Evolutionary conservation across 176 grass and related monocot species (phyloP).

Genomic region (Elaeis guineensis): DNA sequence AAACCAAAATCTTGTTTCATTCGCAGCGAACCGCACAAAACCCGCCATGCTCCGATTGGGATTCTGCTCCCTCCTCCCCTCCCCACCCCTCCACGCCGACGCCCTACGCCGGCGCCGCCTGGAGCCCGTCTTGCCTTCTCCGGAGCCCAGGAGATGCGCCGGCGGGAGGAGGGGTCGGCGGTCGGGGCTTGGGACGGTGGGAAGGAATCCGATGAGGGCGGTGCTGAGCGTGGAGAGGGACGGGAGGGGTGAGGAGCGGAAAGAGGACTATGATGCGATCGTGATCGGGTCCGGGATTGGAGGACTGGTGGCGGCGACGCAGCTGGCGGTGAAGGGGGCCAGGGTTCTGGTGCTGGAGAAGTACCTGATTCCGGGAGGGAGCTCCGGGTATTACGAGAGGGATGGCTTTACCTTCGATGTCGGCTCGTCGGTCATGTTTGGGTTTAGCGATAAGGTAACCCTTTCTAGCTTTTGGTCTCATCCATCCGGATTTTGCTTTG

Average conservation of each 20-base stretch:
- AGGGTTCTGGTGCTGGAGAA: slow-evolving; percentile 89
- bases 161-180: background rate
- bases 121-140: background rate
- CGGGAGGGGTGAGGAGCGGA: background rate
- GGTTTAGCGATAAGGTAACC: slow-evolving; percentile 78
- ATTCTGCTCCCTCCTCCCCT: background rate
- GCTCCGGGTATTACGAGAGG: slow-evolving; percentile 79
- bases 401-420: slow-evolving; percentile 90
- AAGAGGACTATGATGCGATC: slow-evolving; percentile 50
- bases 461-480: background rate
- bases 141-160: background rate
- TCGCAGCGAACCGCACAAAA: background rate
- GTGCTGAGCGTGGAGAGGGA: slow-evolving; percentile 5
- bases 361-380: slow-evolving; percentile 82
- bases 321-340: slow-evolving; percentile 71
- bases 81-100: background rate
- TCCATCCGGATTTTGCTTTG: background rate
- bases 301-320: slow-evolving; percentile 74
- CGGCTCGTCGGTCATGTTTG: slow-evolving; percentile 91
- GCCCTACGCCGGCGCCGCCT: background rate
- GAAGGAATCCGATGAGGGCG: slow-evolving; percentile 4
- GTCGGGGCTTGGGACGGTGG: background rate
- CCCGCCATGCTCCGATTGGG: slow-evolving; percentile 5
- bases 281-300: slow-evolving; percentile 85
- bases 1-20: too few relatives aligned